Conservation (phyloP, 176 grass and related monocot genomes). For the Carex myosuroides region DNA sequence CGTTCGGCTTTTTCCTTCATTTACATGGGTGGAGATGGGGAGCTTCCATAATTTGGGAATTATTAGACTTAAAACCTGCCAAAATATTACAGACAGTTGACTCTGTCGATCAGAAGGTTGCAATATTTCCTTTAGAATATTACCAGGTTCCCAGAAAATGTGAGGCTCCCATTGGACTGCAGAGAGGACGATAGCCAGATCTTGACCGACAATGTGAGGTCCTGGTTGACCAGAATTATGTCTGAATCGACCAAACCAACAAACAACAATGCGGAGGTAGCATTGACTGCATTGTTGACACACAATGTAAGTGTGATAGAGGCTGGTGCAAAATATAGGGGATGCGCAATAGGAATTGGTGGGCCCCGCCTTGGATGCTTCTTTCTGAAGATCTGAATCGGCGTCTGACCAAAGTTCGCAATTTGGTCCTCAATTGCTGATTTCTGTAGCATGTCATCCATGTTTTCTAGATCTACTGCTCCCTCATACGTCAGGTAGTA, state of each 20-base stretch:
- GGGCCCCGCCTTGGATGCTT: conserved; percentile 97
- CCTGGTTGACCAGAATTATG: conserved; percentile 61
- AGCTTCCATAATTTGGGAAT: neutral
- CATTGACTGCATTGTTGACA: conserved; percentile 40
- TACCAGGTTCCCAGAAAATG: conserved; percentile 95
- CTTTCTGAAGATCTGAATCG: conserved; percentile 91
- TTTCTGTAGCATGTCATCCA: conserved; percentile 97
- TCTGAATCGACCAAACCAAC: conserved; percentile 75
- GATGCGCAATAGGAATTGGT: conserved; percentile 87
- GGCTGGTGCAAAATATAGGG: conserved; percentile 89
- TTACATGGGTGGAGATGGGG: neutral
- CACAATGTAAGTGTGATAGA: conserved; percentile 75
- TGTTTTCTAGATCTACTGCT: conserved; percentile 96
- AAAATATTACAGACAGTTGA: neutral
- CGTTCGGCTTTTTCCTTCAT: neutral
- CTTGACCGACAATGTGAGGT: conserved; percentile 68
- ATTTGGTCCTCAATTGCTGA: conserved; percentile 98
- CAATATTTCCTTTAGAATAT: conserved; percentile 23
- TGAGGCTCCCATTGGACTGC: conserved; percentile 87
- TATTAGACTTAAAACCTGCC: neutral
- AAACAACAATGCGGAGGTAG: conserved; percentile 57
- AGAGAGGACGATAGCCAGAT: conserved; percentile 84
- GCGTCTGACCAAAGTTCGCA: conserved; percentile 98
- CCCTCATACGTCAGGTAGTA: conserved; percentile 98
- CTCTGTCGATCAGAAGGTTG: neutral